Evolutionary conservation across 495 filamentous ascomycete species (phyloP).

Genomic region (Physcia stellaris): DNA sequence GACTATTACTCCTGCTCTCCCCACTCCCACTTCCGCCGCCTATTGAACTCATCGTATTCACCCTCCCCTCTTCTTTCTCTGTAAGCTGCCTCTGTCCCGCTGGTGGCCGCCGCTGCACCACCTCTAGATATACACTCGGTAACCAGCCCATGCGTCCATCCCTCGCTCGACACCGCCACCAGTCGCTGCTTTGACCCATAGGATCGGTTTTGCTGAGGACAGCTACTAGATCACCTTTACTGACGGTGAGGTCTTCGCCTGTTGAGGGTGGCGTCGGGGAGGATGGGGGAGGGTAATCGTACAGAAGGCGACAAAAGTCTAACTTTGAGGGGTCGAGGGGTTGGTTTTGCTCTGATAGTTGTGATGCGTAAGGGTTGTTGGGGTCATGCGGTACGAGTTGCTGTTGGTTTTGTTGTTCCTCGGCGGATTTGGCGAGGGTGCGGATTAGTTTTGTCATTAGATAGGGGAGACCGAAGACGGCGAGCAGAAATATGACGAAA

Average conservation of each 20-base stretch:
- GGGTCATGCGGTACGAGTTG: conserved; percentile 31
- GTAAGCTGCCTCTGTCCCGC: conserved; percentile 33
- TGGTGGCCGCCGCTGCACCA: conserved; percentile 54
- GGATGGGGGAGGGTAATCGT: conserved; percentile 77
- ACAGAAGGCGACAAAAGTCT: conserved; percentile 87
- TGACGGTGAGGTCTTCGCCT: conserved; percentile 79
- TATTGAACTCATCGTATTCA: conserved; percentile 21
- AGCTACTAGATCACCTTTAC: conserved; percentile 91
- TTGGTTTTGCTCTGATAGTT: conserved; percentile 13
- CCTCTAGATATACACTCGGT: conserved; percentile 77
- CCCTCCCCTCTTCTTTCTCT: conserved; percentile 7
- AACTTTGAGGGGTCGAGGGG: conserved; percentile 73
- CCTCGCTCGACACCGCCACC: conserved; percentile 93
- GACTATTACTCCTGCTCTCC: conserved; percentile 39
- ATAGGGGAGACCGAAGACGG: conserved; percentile 89
- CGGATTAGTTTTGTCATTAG: conserved; percentile 90
- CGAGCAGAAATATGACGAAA: conserved; percentile 86
- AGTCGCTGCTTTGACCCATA: conserved; percentile 80
- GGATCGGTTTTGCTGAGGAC: conserved; percentile 89
- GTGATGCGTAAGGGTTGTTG: conserved; percentile 25
- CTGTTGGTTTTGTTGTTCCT: conserved; percentile 47
- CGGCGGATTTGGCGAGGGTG: conserved; percentile 70
- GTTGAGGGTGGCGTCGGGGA: conserved; percentile 28
- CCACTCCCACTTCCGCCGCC: conserved; percentile 38
- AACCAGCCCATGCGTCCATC: conserved; percentile 87